phyloP scores from a whole-genome alignment of 2,329 filamentous ascomycete species.

The Bipolaris cookei region DNA sequence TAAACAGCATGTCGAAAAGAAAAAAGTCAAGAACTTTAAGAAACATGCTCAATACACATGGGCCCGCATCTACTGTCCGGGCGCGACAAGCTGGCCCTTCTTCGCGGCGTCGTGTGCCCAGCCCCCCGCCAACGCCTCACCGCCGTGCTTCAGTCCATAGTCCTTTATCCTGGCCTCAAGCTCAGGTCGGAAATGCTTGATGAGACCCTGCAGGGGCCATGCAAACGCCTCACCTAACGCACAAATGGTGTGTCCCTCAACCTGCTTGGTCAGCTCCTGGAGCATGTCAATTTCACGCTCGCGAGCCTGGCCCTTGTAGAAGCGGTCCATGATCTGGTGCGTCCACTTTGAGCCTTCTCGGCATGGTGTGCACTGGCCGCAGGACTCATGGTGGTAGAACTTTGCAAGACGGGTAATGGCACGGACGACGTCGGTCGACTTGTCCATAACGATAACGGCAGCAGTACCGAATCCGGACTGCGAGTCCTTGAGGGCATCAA shows the following conservation, averaged over 20 bases:
- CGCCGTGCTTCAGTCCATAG: constrained; percentile 75
- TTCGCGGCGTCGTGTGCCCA: constrained; percentile 78
- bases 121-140: constrained; percentile 80
- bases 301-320: constrained; percentile 87
- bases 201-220: constrained; percentile 97
- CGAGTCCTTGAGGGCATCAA: constrained; percentile 95
- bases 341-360: constrained; percentile 99
- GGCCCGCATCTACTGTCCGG: constrained; percentile 70
- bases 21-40: constrained; percentile 6
- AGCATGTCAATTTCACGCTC: constrained; percentile 98
- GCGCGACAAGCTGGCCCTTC: constrained; percentile 84
- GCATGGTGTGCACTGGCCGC: constrained; percentile 99
- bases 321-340: constrained; percentile 97
- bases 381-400: constrained; percentile 98
- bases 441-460: constrained; percentile 98
- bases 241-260: constrained; percentile 98
- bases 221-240: constrained; percentile 97
- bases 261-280: constrained; percentile 98
- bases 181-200: constrained; percentile 97
- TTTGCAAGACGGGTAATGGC: constrained; percentile 90
- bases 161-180: constrained; percentile 88
- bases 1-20: constrained; percentile 10
- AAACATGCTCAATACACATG: constrained; percentile 39
- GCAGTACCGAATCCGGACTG: constrained; percentile 97
- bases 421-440: constrained; percentile 93